These are phyloP conservation scores for Takashimella tepidaria DNA, from an alignment of 1,284 basidiomycete species.

Conservation along the genomic window DNA sequence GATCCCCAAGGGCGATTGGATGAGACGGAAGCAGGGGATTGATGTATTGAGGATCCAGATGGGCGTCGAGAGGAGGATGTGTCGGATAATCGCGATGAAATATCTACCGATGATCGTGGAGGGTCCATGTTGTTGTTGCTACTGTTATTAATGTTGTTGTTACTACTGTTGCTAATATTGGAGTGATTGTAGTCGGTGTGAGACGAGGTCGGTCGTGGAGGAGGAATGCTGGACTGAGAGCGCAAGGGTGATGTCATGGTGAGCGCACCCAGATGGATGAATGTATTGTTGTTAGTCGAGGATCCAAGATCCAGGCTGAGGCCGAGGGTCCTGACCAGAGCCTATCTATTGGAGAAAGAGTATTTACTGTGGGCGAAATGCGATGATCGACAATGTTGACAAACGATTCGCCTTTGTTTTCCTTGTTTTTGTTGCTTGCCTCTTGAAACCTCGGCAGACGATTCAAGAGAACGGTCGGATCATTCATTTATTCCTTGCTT, in stretches of 20 bases:
- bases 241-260: neutral
- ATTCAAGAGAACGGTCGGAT: too few species aligned
- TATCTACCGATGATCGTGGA: neutral
- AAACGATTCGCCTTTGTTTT: too few species aligned
- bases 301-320: too few species aligned
- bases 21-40: conserved; percentile 24
- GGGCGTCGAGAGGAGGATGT: conserved; percentile 14
- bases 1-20: conserved; percentile 16
- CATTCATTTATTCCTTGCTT: too few species aligned
- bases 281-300: too few species aligned
- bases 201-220: neutral
- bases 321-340: too few species aligned
- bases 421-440: too few species aligned
- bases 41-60: conserved; percentile 22
- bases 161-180: neutral
- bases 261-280: neutral
- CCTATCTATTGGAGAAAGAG: too few species aligned
- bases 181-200: neutral
- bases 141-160: neutral
- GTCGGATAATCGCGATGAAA: neutral
- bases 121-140: neutral
- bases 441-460: too few species aligned
- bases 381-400: too few species aligned
- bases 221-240: neutral
- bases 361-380: too few species aligned